phyloP scores from a whole-genome alignment of 2,329 filamentous ascomycete species.

The Verticillium longisporum region DNA sequence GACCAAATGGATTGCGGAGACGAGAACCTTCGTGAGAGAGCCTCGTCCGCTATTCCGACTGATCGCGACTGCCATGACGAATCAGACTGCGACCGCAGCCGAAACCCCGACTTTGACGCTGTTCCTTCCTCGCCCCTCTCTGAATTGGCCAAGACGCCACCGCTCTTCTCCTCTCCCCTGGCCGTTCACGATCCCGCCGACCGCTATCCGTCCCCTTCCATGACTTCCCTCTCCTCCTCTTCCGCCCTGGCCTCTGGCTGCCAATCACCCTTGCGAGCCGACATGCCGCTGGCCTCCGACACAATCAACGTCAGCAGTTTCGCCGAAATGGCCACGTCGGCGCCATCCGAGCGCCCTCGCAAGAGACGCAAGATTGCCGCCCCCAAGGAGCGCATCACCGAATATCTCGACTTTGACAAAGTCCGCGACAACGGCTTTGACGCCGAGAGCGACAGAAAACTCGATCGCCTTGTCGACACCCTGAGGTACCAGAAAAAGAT shows the following conservation, averaged over 20 bases:
- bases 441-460: constrained; percentile 38
- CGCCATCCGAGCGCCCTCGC: constrained; percentile 51
- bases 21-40: background rate
- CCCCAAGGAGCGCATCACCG: constrained; percentile 64
- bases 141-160: constrained; percentile 45
- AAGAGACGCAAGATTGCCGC: constrained; percentile 68
- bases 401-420: constrained; percentile 65
- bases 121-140: constrained; percentile 46
- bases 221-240: constrained; percentile 14
- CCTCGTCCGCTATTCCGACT: constrained; percentile 24
- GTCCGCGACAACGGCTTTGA: constrained; percentile 41
- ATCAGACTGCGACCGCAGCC: background rate
- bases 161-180: constrained; percentile 37
- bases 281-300: constrained; percentile 24
- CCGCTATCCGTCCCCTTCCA: constrained; percentile 48
- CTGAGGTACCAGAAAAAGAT: constrained; percentile 91
- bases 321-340: constrained; percentile 44
- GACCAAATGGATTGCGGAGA: background rate
- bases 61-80: background rate
- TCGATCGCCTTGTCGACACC: constrained; percentile 66
- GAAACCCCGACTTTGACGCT: background rate
- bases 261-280: constrained; percentile 42
- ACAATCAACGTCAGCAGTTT: constrained; percentile 16
- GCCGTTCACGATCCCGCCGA: constrained; percentile 26
- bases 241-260: constrained; percentile 36